phyloP scores from a whole-genome alignment of 2,329 filamentous ascomycete species.

The Aspergillus transmontanensis region DNA sequence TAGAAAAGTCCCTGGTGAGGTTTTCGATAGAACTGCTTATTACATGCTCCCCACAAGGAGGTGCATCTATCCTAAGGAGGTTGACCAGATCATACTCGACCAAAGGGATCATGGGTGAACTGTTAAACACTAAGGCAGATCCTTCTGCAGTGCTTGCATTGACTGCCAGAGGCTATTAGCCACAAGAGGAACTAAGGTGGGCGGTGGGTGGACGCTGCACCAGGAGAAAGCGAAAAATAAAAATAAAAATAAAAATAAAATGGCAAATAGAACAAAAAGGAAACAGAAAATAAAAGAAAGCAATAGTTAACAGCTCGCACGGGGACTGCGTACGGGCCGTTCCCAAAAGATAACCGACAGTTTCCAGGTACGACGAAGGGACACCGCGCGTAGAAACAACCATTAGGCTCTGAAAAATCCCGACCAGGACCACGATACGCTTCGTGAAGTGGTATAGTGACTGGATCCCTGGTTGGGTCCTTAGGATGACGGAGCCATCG shows the following conservation, averaged over 20 bases:
- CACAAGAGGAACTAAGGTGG: background rate
- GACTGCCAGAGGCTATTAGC: background rate
- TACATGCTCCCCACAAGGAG: conserved; percentile 16
- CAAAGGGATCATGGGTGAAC: background rate
- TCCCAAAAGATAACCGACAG: conserved; percentile 3
- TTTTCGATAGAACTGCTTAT: background rate
- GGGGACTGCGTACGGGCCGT: conserved; percentile 6
- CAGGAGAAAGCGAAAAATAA: conserved; percentile 10
- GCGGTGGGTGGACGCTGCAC: conserved; percentile 2
- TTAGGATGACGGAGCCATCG: background rate
- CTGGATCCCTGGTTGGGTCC: background rate
- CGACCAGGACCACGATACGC: background rate
- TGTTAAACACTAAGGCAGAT: conserved; percentile 6
- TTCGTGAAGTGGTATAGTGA: background rate
- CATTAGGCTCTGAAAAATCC: background rate
- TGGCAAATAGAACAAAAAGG: conserved; percentile 7
- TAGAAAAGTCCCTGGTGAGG: background rate
- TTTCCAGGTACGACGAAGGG: conserved; percentile 13
- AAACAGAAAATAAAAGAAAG: conserved; percentile 6
- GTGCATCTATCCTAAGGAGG: conserved; percentile 15
- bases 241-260: conserved; percentile 2
- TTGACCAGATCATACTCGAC: conserved; percentile 12
- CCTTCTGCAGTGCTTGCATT: conserved; percentile 5
- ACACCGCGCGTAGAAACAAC: conserved; percentile 2
- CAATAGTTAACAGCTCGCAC: background rate